Percentiles rank a stretch among this genome's conserved stretches.
Conservation (phyloP, 2,329 filamentous ascomycete species). For the Gyromitra esculenta region DNA sequence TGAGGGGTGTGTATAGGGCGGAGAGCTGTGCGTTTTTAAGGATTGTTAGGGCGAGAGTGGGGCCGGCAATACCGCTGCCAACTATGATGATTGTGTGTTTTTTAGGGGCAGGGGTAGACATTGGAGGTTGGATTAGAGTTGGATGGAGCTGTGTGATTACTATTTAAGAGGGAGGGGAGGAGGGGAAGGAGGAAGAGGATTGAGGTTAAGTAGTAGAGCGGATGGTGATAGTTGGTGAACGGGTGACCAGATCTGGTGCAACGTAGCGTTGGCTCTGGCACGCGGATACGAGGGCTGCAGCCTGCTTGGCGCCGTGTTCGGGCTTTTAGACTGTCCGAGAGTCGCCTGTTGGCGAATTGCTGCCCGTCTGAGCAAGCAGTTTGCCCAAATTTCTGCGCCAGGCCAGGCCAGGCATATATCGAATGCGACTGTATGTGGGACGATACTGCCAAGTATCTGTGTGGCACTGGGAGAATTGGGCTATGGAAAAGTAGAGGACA, state of each 20-base stretch:
- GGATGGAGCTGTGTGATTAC: neutral
- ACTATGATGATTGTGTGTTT: slow-evolving; percentile 44
- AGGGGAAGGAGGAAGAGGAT: neutral
- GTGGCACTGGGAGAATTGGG: neutral
- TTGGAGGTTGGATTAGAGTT: neutral
- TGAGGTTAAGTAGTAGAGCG: neutral
- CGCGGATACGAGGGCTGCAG: neutral
- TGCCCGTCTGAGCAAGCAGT: no score
- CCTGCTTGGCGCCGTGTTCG: neutral
- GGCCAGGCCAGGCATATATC: no score
- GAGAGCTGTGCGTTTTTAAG: slow-evolving; percentile 34
- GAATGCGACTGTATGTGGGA: no score
- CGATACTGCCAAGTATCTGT: neutral
- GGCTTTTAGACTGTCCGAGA: neutral
- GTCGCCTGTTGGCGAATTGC: neutral
- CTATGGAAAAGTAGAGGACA: neutral
- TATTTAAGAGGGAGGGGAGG: neutral
- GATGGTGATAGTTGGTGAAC: neutral
- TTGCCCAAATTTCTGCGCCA: no score
- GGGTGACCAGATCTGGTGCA: neutral
- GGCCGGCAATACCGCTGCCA: slow-evolving; percentile 48
- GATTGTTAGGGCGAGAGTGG: slow-evolving; percentile 47
- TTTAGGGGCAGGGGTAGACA: neutral
- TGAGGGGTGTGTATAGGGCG: slow-evolving; percentile 26
- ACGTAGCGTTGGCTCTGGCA: neutral